Evolutionary conservation across 768 basidiomycete genomes (phyloP).

Genomic region (Lenzites betulinus): DNA sequence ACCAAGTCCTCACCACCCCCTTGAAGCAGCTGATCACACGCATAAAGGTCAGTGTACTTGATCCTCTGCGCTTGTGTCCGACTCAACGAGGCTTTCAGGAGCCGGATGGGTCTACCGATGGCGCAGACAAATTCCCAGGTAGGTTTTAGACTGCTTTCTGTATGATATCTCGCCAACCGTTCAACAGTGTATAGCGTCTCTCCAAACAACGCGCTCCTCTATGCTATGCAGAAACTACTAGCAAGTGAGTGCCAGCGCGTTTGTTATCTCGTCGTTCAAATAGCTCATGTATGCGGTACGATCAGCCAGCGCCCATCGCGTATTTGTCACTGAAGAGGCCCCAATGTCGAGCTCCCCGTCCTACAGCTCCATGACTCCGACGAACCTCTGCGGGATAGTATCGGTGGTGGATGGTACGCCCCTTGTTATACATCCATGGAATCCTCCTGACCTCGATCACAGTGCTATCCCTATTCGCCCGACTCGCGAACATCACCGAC

Average conservation of each 20-base stretch:
- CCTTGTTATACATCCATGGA: not conserved
- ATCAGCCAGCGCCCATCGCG: conserved; percentile 74
- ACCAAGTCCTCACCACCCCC: conserved; percentile 70
- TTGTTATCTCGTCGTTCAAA: not conserved
- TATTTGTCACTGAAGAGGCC: conserved; percentile 74
- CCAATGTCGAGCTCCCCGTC: conserved; percentile 51
- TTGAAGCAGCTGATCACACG: conserved; percentile 68
- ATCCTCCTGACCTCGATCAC: not conserved
- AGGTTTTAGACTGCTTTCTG: not conserved
- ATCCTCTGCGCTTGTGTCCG: too few species aligned
- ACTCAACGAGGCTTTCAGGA: conserved; percentile 40
- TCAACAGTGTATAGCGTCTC: conserved; percentile 73
- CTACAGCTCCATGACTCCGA: conserved; percentile 41
- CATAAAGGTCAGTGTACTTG: conserved; percentile 57
- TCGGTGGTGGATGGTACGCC: conserved; percentile 77
- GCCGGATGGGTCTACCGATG: conserved; percentile 76
- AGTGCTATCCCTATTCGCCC: conserved; percentile 83
- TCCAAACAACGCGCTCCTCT: conserved; percentile 61
- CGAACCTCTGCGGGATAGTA: conserved; percentile 71
- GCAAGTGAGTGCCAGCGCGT: conserved; percentile 59
- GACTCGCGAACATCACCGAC: conserved; percentile 67
- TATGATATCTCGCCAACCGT: not conserved
- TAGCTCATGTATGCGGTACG: not conserved
- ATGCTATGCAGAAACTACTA: conserved; percentile 77
- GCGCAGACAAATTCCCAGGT: conserved; percentile 81